These are phyloP conservation scores for Aspergillus sp. DNA, from an alignment of 2,329 filamentous ascomycete genomes.

Conservation along the genomic window DNA sequence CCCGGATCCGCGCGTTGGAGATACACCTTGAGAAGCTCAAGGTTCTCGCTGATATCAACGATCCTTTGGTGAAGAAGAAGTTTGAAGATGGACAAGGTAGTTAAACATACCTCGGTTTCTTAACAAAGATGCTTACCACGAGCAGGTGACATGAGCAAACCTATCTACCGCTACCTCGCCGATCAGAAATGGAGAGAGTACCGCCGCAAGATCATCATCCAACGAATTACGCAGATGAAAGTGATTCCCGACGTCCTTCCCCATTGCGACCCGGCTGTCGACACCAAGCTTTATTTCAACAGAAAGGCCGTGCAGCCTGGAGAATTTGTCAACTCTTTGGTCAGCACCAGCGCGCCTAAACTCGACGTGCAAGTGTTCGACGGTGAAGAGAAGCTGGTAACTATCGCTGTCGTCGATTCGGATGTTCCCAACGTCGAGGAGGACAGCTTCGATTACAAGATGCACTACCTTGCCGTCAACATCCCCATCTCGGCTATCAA, in stretches of 20 bases:
- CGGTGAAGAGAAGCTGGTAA: conserved; percentile 75
- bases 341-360: conserved; percentile 71
- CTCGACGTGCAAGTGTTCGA: conserved; percentile 85
- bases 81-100: conserved; percentile 88
- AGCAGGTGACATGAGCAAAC: conserved; percentile 89
- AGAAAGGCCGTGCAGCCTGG: conserved; percentile 70
- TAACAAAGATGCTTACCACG: conserved; percentile 15
- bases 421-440: conserved; percentile 79
- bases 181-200: conserved; percentile 84
- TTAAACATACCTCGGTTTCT: neutral
- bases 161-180: conserved; percentile 89
- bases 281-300: conserved; percentile 80
- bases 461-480: conserved; percentile 82
- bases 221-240: conserved; percentile 83
- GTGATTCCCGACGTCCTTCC: conserved; percentile 87
- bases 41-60: conserved; percentile 90
- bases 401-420: conserved; percentile 80
- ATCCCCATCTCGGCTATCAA: conserved; percentile 62
- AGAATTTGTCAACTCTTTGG: conserved; percentile 70
- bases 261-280: conserved; percentile 71
- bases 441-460: conserved; percentile 76
- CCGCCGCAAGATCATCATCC: conserved; percentile 73
- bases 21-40: conserved; percentile 75
- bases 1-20: conserved; percentile 67
- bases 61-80: conserved; percentile 85